Conservation (phyloP, 441 rosid species). For the Bocquillonia castaneifolia region DNA sequence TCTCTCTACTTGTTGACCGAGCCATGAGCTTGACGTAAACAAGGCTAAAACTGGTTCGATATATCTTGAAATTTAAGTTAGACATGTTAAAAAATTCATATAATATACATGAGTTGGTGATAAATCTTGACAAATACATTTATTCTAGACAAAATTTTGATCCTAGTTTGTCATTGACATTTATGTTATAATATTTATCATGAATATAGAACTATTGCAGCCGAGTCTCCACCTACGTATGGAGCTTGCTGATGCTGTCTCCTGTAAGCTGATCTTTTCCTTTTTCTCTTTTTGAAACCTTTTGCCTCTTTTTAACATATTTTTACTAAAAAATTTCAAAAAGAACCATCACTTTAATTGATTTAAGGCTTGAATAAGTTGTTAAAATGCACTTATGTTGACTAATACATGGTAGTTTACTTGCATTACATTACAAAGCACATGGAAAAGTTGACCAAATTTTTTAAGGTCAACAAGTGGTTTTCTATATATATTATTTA, state of each 20-base stretch:
- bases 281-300: background rate
- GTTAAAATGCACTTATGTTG: background rate
- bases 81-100: background rate
- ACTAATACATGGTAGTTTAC: background rate
- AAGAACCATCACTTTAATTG: background rate
- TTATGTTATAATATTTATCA: background rate
- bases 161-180: background rate
- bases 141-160: background rate
- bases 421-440: background rate
- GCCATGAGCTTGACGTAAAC: background rate
- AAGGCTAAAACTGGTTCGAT: background rate
- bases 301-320: background rate
- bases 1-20: background rate
- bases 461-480: background rate
- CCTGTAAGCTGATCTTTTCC: background rate
- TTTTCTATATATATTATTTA: too few species aligned
- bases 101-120: too few species aligned
- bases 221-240: background rate
- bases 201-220: background rate
- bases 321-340: background rate
- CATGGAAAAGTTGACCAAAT: background rate
- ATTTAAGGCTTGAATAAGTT: background rate
- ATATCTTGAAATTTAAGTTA: background rate
- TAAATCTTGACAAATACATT: background rate
- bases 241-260: background rate